Evolutionary conservation across 495 filamentous ascomycete genomes (phyloP), one percentile per base, ranked within the genome.

Genomic region (Patellaria atrata): DNA sequence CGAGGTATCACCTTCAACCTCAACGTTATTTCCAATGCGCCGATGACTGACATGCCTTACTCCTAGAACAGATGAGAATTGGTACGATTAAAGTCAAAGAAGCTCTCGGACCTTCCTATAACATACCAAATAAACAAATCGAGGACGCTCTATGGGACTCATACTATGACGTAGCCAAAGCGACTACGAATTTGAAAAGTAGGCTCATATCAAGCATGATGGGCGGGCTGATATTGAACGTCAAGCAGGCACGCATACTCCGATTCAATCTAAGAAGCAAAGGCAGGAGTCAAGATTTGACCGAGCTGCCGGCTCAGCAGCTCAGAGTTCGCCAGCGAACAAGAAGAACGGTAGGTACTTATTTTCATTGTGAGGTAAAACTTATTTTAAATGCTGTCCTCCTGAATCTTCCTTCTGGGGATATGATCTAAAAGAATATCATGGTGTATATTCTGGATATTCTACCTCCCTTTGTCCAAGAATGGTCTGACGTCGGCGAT

Each of bases 111-210:
- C 35, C 47, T 6, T 59, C 64, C 15, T 23, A 58, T 62, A 27
- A 52, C 26, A 62, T 77, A 27, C 71, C 75, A 14, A 69, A 73
- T 30, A 60, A 70, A 21, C 77, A 91, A 39, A 85, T 93, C 26
- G 68, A 92, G 52, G 91, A 96, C 33, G 68, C 84, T 0, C 55
- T 97, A 20, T 97, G 84, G 82, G 72, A 96, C 55, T 94, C 94
- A 55, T 97, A 86, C 55, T 94, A 82, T 51, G 87, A 97, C 52
- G 64, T 93, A 17, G 71, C 73, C 17, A 93, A 94, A 52, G 70
- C 82, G 0, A 76, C 85, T 13, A 63, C 70, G 37, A 93, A 87
- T 49, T 57, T 97, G 23, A 61, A 73, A 27, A 71, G 75, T 73
- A 75, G n/a, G 17, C n/a, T 10, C 30, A 16, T 27, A 14, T 31